Conservation (phyloP, 345 rosid species). For the Ceriops zippeliana region DNA sequence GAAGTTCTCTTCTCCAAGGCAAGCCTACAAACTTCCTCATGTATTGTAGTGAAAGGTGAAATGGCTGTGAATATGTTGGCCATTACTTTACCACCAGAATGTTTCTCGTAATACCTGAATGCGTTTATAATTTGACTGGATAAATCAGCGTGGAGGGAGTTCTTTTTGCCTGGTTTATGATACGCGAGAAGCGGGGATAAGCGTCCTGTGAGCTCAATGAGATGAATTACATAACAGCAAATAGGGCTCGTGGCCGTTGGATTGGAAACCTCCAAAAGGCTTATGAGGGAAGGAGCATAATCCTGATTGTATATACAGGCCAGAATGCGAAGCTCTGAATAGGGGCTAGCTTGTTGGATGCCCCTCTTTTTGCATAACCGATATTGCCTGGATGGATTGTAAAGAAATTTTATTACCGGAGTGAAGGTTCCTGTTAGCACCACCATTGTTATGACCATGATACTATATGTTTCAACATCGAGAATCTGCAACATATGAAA, state of each 20-base stretch:
- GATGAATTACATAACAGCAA: slow-evolving; percentile 19
- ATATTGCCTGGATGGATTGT: slow-evolving; percentile 16
- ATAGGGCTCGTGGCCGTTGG: slow-evolving; percentile 13
- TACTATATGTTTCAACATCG: slow-evolving; percentile 15
- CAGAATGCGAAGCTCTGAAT: slow-evolving; percentile 11
- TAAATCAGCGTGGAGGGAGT: not conserved
- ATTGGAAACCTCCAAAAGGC: slow-evolving; percentile 12
- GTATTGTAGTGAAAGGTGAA: slow-evolving; percentile 44
- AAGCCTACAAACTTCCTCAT: slow-evolving; percentile 51
- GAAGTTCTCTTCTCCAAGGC: slow-evolving; percentile 49
- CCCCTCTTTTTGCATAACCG: not conserved
- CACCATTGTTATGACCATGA: slow-evolving; percentile 11
- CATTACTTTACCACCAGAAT: slow-evolving; percentile 27
- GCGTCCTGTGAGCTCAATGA: slow-evolving; percentile 17
- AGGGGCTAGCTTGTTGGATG: slow-evolving; percentile 4
- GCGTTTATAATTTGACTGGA: slow-evolving; percentile 33
- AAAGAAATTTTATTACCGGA: slow-evolving; percentile 12
- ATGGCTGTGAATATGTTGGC: slow-evolving; percentile 46
- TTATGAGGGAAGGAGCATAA: slow-evolving; percentile 6
- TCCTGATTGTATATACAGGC: slow-evolving; percentile 20
- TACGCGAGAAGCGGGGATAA: slow-evolving; percentile 12
- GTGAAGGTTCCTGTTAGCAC: slow-evolving; percentile 12
- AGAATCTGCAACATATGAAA: slow-evolving; percentile 16
- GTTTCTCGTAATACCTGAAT: slow-evolving; percentile 40
- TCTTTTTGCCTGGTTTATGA: slow-evolving; percentile 11